phyloP scores from a whole-genome alignment of 2,329 filamentous ascomycete genomes.

The Clarireedia homoeocarpa region DNA sequence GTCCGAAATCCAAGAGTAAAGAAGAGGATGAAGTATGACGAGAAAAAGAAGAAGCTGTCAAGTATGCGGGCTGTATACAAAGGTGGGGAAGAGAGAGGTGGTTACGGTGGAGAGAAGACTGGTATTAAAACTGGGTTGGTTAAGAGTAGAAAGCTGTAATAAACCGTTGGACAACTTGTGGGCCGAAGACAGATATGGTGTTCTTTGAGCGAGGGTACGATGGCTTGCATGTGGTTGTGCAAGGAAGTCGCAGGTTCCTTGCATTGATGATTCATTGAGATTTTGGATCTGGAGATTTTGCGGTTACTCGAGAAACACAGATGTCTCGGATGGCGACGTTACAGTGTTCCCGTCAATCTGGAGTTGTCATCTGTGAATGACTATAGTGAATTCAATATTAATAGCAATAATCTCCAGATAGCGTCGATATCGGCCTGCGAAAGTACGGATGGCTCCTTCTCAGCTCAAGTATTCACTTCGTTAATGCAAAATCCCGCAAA shows the following conservation, averaged over 20 bases:
- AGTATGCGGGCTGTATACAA: slow-evolving; percentile 82
- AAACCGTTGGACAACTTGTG: neutral
- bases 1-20: slow-evolving; percentile 92
- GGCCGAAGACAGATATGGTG: neutral
- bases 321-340: neutral
- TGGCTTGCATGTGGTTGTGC: neutral
- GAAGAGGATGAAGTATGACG: slow-evolving; percentile 94
- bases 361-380: neutral
- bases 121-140: slow-evolving; percentile 93
- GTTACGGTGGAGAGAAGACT: slow-evolving; percentile 85
- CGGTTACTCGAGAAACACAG: neutral
- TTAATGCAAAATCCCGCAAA: neutral
- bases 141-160: slow-evolving; percentile 75
- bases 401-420: neutral
- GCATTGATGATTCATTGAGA: neutral
- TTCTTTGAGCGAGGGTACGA: neutral
- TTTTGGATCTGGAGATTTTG: neutral
- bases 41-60: slow-evolving; percentile 94
- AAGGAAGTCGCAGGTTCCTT: neutral
- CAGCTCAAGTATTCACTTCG: neutral
- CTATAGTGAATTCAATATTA: neutral
- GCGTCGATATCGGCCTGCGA: neutral
- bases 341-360: neutral
- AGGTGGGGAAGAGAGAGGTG: slow-evolving; percentile 73
- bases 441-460: neutral